phyloP scores from a whole-genome alignment of 495 filamentous ascomycete species.

The Collariella sp. region DNA sequence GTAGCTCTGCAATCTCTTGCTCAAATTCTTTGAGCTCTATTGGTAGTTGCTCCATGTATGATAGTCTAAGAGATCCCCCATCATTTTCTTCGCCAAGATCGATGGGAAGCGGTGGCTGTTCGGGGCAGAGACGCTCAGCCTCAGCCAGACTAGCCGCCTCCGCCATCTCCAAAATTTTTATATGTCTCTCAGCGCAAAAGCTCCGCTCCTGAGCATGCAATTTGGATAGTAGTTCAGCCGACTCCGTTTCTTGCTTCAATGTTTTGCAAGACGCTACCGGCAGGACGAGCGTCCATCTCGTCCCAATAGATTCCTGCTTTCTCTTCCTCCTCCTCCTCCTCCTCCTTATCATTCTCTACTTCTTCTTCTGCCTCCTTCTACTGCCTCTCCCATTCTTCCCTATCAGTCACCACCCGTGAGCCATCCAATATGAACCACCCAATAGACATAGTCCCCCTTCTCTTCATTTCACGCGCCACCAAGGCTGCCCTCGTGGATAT shows the following conservation, averaged over 20 bases:
- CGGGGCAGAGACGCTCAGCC: neutral
- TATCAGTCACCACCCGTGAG: no score
- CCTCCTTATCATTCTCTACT: neutral
- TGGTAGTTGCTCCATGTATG: no score
- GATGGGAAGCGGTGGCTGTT: neutral
- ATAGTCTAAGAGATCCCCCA: no score
- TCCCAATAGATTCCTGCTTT: constrained; percentile 5
- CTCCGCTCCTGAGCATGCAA: neutral
- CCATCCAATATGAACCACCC: no score
- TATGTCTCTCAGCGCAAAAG: neutral
- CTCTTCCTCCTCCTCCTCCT: neutral
- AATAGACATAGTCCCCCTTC: neutral
- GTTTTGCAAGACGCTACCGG: constrained; percentile 17
- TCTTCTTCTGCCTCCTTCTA: neutral
- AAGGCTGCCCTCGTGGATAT: neutral
- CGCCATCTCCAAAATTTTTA: neutral
- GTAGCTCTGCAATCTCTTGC: neutral
- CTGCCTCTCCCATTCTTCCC: neutral
- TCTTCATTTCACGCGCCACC: neutral
- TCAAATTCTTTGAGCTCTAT: neutral
- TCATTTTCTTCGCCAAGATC: neutral
- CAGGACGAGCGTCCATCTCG: constrained; percentile 10
- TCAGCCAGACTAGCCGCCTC: neutral
- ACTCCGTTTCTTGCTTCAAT: neutral
- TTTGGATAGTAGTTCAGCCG: neutral